Evolutionary conservation across 495 filamentous ascomycete species (phyloP).

Genomic region (Glutinoglossum americanum): DNA sequence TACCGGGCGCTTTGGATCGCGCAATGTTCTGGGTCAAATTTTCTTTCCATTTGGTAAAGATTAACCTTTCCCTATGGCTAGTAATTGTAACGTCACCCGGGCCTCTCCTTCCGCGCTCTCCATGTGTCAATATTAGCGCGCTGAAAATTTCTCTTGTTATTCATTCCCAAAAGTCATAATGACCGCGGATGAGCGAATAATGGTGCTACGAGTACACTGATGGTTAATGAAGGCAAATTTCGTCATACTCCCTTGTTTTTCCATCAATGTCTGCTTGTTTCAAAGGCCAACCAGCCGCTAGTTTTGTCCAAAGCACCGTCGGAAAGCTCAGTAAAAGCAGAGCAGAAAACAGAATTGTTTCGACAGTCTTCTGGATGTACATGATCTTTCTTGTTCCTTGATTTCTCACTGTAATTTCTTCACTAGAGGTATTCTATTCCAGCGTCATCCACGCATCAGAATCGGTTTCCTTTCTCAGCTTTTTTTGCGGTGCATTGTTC

Average conservation of each 20-base stretch:
- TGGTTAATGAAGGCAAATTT: not conserved
- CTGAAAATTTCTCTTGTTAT: not conserved
- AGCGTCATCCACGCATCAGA: not conserved
- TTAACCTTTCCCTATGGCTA: not conserved
- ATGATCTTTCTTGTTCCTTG: not conserved
- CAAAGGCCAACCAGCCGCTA: not conserved
- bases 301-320: not conserved
- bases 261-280: not conserved
- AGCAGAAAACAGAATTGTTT: not conserved
- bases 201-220: not conserved
- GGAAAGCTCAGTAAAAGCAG: not conserved
- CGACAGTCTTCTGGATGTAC: not conserved
- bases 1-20: not conserved
- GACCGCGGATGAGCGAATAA: not conserved
- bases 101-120: not conserved
- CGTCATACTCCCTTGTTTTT: not conserved
- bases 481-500: not conserved
- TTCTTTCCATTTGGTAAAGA: not conserved
- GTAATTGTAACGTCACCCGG: not conserved
- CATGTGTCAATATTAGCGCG: not conserved
- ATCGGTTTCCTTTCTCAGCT: not conserved
- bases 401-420: not conserved
- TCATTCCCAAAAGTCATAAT: not conserved
- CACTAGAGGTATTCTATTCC: not conserved
- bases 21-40: not conserved